Conservation (phyloP, 2,329 filamentous ascomycete genomes). For the Botrytis tulipae region DNA sequence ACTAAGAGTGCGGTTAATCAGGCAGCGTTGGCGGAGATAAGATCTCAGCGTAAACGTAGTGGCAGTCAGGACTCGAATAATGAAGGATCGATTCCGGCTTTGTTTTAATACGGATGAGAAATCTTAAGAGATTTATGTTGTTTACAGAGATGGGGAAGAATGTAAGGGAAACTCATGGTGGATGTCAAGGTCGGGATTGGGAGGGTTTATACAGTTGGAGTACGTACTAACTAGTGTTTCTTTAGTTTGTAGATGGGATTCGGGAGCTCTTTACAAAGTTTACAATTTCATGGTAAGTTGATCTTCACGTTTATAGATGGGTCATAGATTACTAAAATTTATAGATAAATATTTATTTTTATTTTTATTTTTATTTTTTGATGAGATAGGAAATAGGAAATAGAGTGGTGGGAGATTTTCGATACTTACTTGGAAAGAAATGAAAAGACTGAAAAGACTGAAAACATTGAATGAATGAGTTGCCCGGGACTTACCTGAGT, state of each 20-base stretch:
- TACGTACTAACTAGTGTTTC: not conserved
- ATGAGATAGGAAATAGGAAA: too few relatives aligned
- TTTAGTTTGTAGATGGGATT: too few relatives aligned
- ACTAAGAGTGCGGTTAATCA: constrained; percentile 35
- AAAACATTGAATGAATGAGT: too few relatives aligned
- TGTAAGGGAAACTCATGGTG: not conserved
- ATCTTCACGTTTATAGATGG: not conserved
- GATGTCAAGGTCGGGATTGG: too few relatives aligned
- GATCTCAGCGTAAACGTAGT: not conserved
- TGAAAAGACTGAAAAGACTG: not conserved
- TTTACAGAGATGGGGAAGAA: not conserved
- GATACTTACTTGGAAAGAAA: not conserved
- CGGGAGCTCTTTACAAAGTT: not conserved
- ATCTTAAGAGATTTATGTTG: not conserved
- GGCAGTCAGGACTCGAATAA: not conserved
- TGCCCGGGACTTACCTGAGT: not conserved
- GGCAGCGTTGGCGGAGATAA: constrained; percentile 28
- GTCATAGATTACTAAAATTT: not conserved
- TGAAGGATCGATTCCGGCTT: not conserved
- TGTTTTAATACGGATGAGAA: not conserved
- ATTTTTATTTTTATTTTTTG: too few relatives aligned
- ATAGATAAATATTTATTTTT: not conserved
- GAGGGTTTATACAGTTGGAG: not conserved
- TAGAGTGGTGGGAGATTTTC: not conserved
- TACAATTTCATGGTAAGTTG: not conserved